A percentile compares a stretch with the other conserved stretches of the same genome.
phyloP scores from a whole-genome alignment of 805 yeast species.

The Blastobotrys peoriensis region DNA sequence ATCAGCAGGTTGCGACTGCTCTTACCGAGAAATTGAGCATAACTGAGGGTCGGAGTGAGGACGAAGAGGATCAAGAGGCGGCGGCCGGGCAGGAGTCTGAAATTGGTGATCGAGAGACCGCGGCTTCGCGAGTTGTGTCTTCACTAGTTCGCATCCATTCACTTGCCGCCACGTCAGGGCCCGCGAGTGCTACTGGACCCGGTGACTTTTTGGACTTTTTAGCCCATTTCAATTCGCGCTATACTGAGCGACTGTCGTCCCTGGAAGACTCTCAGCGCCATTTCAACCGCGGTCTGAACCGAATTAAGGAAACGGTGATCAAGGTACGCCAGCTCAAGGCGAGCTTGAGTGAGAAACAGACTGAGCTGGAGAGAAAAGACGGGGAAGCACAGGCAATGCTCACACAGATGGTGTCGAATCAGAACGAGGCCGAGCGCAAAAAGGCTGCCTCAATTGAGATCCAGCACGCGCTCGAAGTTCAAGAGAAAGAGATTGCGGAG shows the following conservation, averaged over 20 bases:
- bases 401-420: conserved; percentile 71
- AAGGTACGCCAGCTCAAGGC: conserved; percentile 57
- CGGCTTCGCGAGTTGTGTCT: conserved; percentile 32
- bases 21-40: conserved; percentile 45
- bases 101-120: conserved; percentile 18
- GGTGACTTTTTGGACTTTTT: conserved; percentile 50
- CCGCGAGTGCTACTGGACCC: conserved; percentile 35
- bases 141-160: conserved; percentile 9
- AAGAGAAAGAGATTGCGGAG: conserved; percentile 52
- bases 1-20: conserved; percentile 44
- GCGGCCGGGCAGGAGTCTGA: conserved; percentile 41
- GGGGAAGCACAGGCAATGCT: conserved; percentile 65
- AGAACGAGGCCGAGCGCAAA: conserved; percentile 87
- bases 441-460: conserved; percentile 79
- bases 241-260: conserved; percentile 37
- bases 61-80: conserved; percentile 17
- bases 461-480: conserved; percentile 59
- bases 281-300: conserved; percentile 65
- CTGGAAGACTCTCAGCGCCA: conserved; percentile 67
- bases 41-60: conserved; percentile 40
- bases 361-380: conserved; percentile 49
- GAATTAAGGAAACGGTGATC: conserved; percentile 67
- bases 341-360: conserved; percentile 48
- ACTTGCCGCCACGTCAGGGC: conserved; percentile 1
- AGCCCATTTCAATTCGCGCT: conserved; percentile 39